Evolutionary conservation across 345 rosid genomes (phyloP), one percentile per base, ranked within the genome.

Genomic region (Erucastrum elatum): DNA sequence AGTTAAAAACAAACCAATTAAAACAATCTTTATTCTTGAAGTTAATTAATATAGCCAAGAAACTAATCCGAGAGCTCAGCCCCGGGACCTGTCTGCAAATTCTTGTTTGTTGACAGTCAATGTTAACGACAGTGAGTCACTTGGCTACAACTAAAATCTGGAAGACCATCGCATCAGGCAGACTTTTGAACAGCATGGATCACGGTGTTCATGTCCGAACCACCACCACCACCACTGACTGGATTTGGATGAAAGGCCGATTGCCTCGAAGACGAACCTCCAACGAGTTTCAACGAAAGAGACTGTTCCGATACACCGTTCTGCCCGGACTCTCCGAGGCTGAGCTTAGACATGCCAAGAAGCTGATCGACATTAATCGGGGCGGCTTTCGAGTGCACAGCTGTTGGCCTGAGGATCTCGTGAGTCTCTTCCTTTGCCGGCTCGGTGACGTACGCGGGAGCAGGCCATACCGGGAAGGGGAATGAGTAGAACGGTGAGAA

Each of bases 181-280:
- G 65, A 12, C 12, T 64, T 25, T 80, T 72, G 85, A 41, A 87
- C 85, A 27, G 93, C 91, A 84, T 87, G 93, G 74, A 91, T 88
- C n/a, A 91, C 85, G 71, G 79, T 82, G 82, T 59, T 75, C 80
- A 88, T 80, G 31, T 86, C 81, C 29, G 92, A 83, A 74, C 85
- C 75, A 67, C 83, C 82, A 15, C 83, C 83, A 15, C 86, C 84
- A 15, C 83, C 84, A 16, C 86, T 74, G 27, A 85, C 75, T 6
- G 93, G 93, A 76, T 84, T 90, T 2, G 97, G 93, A 68, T 92
- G 98, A 74, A 94, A 94, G 41, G 98, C 98, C 0, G 98, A 94
- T 80, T 87, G 97, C 80, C 94, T 77, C 1, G 89, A 78, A 7
- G 98, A 84, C 65, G 88, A 91, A 1, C 88, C 90, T 0, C 63